Conservation (phyloP, 2,329 filamentous ascomycete species). For the Fusarium sp. region DNA sequence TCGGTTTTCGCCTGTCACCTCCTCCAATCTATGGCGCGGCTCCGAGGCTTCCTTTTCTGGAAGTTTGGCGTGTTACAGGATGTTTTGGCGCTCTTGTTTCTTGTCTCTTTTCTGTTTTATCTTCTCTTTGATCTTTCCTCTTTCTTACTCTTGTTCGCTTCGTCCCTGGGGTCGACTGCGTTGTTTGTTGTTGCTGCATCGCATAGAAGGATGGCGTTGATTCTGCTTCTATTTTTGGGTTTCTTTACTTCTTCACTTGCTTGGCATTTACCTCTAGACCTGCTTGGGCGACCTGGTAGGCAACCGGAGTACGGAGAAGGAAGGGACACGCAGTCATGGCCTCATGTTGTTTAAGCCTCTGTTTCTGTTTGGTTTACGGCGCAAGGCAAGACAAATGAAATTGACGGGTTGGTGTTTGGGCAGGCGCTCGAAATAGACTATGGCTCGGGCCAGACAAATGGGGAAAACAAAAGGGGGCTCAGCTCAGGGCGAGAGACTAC, state of each 20-base stretch:
- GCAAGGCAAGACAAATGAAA: constrained; percentile 34
- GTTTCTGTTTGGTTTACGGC: constrained; percentile 35
- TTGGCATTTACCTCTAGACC: constrained; percentile 2
- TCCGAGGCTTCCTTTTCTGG: constrained; percentile 21
- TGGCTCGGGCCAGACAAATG: constrained; percentile 38
- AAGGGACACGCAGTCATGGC: constrained; percentile 27
- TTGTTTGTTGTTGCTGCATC: neutral
- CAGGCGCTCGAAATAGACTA: constrained; percentile 41
- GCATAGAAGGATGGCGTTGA: constrained; percentile 28
- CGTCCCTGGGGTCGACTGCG: neutral
- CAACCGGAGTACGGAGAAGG: constrained; percentile 14
- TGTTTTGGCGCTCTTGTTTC: constrained; percentile 12
- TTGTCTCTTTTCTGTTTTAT: constrained; percentile 8
- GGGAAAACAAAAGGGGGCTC: constrained; percentile 20
- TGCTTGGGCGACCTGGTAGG: constrained; percentile 1
- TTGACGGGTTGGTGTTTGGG: constrained; percentile 28
- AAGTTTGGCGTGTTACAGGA: constrained; percentile 22
- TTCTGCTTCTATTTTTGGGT: neutral
- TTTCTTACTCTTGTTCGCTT: constrained; percentile 1
- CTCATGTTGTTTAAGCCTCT: constrained; percentile 27
- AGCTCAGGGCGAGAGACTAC: neutral
- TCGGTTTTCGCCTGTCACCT: constrained; percentile 14
- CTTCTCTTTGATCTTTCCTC: constrained; percentile 7
- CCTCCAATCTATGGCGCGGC: constrained; percentile 28
- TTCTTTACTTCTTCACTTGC: constrained; percentile 9